Evolutionary conservation across 2,329 filamentous ascomycete species (phyloP), one percentile per base, ranked within the genome.

Genomic region (Myrmaecium sp.): DNA sequence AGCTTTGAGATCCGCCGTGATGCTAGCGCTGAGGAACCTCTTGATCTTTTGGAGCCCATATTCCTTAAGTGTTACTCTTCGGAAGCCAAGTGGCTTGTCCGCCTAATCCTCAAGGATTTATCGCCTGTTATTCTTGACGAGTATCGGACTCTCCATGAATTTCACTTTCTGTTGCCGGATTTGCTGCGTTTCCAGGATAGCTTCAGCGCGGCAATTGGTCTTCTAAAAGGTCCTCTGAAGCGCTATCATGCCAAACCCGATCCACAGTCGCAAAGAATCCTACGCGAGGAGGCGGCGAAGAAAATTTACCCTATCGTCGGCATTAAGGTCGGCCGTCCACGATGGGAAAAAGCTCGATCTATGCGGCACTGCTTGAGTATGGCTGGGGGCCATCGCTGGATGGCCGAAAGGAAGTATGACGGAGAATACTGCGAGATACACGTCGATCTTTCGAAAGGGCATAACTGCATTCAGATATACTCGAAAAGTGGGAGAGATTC

Each of bases 401-500:
- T 74, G 31, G 64, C 82, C 14, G 81, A 92, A 47, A 62, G 73
- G 27, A 92, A 92, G 44, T 69, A 91, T 33, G 82, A 92, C 40
- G 82, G 79, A 16, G 83, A 93, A 48, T 93, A 89, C 37, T 91
- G 80, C 38, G 83, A 93, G 46, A 70, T 93, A 16, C 83, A 93
- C 40, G 57, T 93, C 20, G 71, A 91, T 41, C 54, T 79, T 5
- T 55, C 56, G 6, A 69, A 65, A 26, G 54, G 54, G 9, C 24
- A 44, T 31, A 43, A 62, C 1, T 65, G 60, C 25, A 69, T 92
- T 15, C 74, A 76, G 35, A 86, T 93, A 16, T 93, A 89, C 44
- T 91, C 82, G 6, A 94, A 93, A 46, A 89, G 81, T 40, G 81
- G 83, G 31, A 91, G 89, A 44, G 80, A 93, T 37, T 86, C 82